These are phyloP conservation scores for Leccinum broughii DNA, from an alignment of 768 basidiomycete genomes.

Conservation along the genomic window DNA sequence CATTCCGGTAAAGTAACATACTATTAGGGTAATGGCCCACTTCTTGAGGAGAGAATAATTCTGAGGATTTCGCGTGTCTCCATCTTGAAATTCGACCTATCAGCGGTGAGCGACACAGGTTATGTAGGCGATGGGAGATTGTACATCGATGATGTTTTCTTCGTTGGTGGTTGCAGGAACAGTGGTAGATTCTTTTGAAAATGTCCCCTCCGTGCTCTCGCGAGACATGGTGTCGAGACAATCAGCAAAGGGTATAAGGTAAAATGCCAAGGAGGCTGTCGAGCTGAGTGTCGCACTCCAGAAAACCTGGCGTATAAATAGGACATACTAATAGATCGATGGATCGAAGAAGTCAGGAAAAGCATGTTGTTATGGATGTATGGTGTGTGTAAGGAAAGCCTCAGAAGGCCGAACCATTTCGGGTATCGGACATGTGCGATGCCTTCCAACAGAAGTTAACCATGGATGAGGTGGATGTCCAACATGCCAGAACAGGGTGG, in stretches of 20 bases:
- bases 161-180: background rate
- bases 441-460: background rate
- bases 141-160: constrained; percentile 17
- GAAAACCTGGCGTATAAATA: constrained; percentile 16
- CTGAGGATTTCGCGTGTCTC: constrained; percentile 40
- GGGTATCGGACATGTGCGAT: background rate
- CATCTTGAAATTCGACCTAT: constrained; percentile 42
- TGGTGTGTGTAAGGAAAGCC: background rate
- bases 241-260: background rate
- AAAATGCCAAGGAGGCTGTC: background rate
- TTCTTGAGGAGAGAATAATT: constrained; percentile 40
- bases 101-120: constrained; percentile 4
- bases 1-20: constrained; percentile 28
- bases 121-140: background rate
- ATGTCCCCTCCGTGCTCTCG: constrained; percentile 2
- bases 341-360: constrained; percentile 6
- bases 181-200: constrained; percentile 4
- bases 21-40: constrained; percentile 38
- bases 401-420: background rate
- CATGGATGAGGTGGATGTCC: background rate
- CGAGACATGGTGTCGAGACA: constrained; percentile 12
- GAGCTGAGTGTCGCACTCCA: background rate
- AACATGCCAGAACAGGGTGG: background rate
- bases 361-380: background rate
- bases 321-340: background rate